Conservation (phyloP, 129 eudicot genomes). For the Ambrosia trifida region DNA sequence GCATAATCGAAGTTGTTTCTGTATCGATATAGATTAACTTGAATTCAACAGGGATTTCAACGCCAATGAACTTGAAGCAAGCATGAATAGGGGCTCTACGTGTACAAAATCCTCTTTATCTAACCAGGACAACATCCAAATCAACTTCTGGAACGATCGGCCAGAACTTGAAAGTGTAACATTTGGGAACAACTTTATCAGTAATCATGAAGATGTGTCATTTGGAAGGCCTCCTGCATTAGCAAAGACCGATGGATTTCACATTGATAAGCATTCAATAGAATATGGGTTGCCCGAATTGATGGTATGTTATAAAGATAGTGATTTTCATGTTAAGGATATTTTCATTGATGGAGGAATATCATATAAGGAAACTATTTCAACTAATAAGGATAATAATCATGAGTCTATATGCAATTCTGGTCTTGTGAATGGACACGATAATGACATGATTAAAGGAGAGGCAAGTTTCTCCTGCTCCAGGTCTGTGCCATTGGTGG, state of each 20-base stretch:
- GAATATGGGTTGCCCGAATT: slow-evolving; percentile 67
- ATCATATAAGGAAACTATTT: slow-evolving; percentile 36
- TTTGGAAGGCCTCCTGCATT: slow-evolving; percentile 29
- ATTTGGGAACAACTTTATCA: slow-evolving; percentile 29
- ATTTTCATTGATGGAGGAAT: slow-evolving; percentile 55
- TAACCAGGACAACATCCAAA: slow-evolving; percentile 21
- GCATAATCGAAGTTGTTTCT: too few species aligned
- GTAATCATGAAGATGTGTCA: slow-evolving; percentile 23
- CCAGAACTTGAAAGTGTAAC: too few species aligned
- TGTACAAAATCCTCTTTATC: slow-evolving; percentile 38
- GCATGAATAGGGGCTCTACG: slow-evolving; percentile 35
- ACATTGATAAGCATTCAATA: slow-evolving; percentile 47
- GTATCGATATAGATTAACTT: background rate
- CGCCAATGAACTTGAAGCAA: slow-evolving; percentile 33
- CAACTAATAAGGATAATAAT: slow-evolving; percentile 25
- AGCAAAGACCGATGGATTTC: slow-evolving; percentile 33
- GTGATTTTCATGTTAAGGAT: too few species aligned
- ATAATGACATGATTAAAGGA: slow-evolving; percentile 45
- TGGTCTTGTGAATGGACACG: slow-evolving; percentile 18
- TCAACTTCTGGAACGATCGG: slow-evolving; percentile 29
- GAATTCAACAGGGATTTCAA: slow-evolving; percentile 43
- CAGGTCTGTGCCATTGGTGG: too few species aligned
- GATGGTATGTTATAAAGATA: slow-evolving; percentile 68
- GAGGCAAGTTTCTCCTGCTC: slow-evolving; percentile 75
- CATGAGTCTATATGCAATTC: slow-evolving; percentile 4